Conservation (phyloP, 2,329 filamentous ascomycete species). For the Sphaceloma murrayae region DNA sequence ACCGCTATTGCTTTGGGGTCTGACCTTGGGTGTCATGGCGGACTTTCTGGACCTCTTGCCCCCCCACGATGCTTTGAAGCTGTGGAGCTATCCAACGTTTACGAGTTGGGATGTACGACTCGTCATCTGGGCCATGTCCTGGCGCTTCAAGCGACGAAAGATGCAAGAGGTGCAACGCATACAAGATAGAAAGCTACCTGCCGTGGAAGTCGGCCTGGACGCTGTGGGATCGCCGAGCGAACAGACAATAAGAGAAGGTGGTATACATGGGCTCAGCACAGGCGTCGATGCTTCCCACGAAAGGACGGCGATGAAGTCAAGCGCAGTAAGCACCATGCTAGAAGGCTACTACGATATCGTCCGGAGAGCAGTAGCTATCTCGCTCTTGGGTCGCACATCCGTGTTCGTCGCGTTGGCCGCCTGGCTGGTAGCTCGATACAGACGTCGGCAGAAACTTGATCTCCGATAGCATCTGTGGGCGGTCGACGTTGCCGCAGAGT, state of each 20-base stretch:
- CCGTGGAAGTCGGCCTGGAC: constrained; percentile 25
- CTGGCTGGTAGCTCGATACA: constrained; percentile 10
- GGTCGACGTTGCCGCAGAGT: no score
- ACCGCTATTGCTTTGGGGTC: constrained; percentile 56
- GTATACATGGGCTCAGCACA: constrained; percentile 14
- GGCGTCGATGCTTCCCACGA: constrained; percentile 7
- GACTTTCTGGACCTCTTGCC: constrained; percentile 60
- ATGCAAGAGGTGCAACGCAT: constrained; percentile 21
- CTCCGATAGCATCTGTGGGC: no score
- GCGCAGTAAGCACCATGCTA: constrained; percentile 40
- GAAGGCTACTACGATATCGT: constrained; percentile 47
- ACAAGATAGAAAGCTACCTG: constrained; percentile 9
- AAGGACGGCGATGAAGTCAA: constrained; percentile 16
- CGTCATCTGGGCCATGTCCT: constrained; percentile 51
- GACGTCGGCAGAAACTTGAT: constrained; percentile 1
- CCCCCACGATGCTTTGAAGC: constrained; percentile 50
- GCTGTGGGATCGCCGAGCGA: constrained; percentile 21
- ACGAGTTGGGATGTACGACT: constrained; percentile 52
- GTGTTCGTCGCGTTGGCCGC: constrained; percentile 18
- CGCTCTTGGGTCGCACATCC: constrained; percentile 31
- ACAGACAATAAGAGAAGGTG: constrained; percentile 13
- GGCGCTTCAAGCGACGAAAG: constrained; percentile 47
- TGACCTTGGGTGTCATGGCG: constrained; percentile 57
- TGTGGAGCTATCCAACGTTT: constrained; percentile 62
- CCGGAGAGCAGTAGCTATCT: constrained; percentile 37